Evolutionary conservation across 148 eudicot genomes (phyloP), one percentile per base, ranked within the genome.

Genomic region (Nepenthes mirabilis): DNA sequence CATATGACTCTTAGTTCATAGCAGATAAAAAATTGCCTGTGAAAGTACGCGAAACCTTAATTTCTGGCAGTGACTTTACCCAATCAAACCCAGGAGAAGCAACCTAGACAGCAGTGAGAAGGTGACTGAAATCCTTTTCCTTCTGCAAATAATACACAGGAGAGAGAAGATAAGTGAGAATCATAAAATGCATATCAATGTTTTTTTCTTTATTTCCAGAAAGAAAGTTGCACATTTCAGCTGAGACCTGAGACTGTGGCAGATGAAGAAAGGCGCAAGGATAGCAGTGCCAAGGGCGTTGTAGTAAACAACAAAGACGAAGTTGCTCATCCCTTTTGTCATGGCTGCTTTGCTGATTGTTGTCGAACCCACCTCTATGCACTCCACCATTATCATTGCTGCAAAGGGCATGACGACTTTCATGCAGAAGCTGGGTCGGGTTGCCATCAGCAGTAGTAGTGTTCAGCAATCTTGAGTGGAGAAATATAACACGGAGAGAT

Each of bases 311-410:
- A 83, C 63, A 60, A 71, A 87, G 2, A 87, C 82, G 54, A 79
- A 78, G 45, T 70, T 74, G 65, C 77, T 81, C 74, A 87, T 79
- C 8, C 95, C 95, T 11, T 47, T 49, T 2, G 62, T 56, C 70
- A 81, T 73, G 12, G 95, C 87, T 11, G 87, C 95, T 65, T 87
- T 87, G 61, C 76, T 74, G 1, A 87, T 64, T 6, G 87, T 83
- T 4, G 58, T 64, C 61, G 75, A 62, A 2, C 81, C 83, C 9
- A 83, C 81, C 47, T 76, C 82, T 1, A 67, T 71, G 47, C 80
- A 77, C 45, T 79, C 83, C 48, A 77, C 76, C 45, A 60, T 32
- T 32, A 83, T 71, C 95, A 87, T 87, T 32, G 75, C 78, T n/a
- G 65, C 52, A 14, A 83, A 77, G 6, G 90, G 85, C 2, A 77